Conservation (phyloP, 1,284 basidiomycete species). For the Cutaneotrichosporon curvatum region DNA sequence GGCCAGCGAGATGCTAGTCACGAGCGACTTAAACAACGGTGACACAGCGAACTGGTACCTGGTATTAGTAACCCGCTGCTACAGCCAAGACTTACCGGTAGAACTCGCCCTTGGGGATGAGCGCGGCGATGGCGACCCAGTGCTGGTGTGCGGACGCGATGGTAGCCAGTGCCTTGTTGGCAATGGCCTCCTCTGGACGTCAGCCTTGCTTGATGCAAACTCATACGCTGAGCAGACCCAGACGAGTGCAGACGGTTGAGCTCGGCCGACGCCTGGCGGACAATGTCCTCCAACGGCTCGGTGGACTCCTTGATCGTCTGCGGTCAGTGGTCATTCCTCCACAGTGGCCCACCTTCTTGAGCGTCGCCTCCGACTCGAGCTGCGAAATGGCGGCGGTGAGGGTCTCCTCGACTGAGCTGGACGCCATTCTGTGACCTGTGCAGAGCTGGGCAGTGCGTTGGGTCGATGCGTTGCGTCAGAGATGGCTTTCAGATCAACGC, state of each 20-base stretch:
- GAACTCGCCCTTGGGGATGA: conserved; percentile 44
- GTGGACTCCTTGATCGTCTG: conserved; percentile 41
- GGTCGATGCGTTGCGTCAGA: not conserved
- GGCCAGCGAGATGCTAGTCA: conserved; percentile 37
- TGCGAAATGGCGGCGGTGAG: conserved; percentile 34
- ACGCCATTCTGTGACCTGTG: no score
- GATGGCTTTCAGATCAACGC: not conserved
- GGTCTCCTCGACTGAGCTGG: conserved; percentile 18
- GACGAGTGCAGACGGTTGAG: conserved; percentile 43
- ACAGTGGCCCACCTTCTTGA: conserved; percentile 37
- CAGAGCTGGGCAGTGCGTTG: no score
- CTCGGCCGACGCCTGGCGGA: conserved; percentile 34
- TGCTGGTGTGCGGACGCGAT: conserved; percentile 23
- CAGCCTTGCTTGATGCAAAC: not conserved
- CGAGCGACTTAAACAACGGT: conserved; percentile 34
- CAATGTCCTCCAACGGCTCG: conserved; percentile 41
- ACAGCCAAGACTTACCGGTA: conserved; percentile 28
- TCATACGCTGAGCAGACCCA: conserved; percentile 31
- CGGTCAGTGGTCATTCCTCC: not conserved
- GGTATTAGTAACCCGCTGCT: not conserved
- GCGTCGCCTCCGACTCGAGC: conserved; percentile 39
- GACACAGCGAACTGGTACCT: conserved; percentile 41
- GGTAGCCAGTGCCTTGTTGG: conserved; percentile 31
- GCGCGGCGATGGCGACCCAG: conserved; percentile 33
- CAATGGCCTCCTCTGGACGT: conserved; percentile 32